phyloP scores from a whole-genome alignment of 805 yeast species.

The Saccharomycopsis amapae region DNA sequence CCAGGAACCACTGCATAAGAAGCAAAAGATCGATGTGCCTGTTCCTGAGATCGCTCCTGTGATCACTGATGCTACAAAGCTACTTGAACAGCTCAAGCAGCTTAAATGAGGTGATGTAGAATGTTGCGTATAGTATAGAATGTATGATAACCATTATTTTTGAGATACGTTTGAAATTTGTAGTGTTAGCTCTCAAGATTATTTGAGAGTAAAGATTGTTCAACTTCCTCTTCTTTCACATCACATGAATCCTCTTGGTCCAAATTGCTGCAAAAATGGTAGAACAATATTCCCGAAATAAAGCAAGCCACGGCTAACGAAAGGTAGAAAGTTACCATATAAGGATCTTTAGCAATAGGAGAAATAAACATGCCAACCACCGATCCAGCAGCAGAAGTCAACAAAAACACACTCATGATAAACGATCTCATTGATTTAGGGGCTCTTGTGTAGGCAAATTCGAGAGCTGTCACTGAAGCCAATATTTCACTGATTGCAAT shows the following conservation, averaged over 20 bases:
- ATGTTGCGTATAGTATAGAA: no score
- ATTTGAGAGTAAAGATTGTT: background rate
- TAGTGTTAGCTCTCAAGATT: no score
- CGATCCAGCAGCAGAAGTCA: conserved; percentile 71
- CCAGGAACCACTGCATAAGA: background rate
- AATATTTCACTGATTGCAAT: conserved; percentile 72
- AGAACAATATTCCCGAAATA: conserved; percentile 54
- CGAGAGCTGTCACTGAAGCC: conserved; percentile 75
- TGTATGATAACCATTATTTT: background rate
- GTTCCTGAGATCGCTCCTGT: background rate
- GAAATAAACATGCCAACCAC: conserved; percentile 70
- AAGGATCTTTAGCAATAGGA: conserved; percentile 60
- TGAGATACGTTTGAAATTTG: background rate
- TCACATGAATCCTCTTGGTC: conserved; percentile 37
- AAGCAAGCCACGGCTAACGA: conserved; percentile 56
- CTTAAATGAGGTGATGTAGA: no score
- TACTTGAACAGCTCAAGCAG: conserved; percentile 5
- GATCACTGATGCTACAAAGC: conserved; percentile 6
- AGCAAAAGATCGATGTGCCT: conserved; percentile 3
- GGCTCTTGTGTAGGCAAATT: conserved; percentile 79
- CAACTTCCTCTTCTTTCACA: background rate
- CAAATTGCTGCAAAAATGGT: conserved; percentile 48
- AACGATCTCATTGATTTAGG: conserved; percentile 62
- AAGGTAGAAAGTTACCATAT: conserved; percentile 60
- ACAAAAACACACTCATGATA: conserved; percentile 48